A percentile compares a stretch with the other conserved stretches of the same genome.
These are phyloP conservation scores for Ocimum tenuiflorum DNA, from an alignment of 257 asterid species.

Conservation along the genomic window DNA sequence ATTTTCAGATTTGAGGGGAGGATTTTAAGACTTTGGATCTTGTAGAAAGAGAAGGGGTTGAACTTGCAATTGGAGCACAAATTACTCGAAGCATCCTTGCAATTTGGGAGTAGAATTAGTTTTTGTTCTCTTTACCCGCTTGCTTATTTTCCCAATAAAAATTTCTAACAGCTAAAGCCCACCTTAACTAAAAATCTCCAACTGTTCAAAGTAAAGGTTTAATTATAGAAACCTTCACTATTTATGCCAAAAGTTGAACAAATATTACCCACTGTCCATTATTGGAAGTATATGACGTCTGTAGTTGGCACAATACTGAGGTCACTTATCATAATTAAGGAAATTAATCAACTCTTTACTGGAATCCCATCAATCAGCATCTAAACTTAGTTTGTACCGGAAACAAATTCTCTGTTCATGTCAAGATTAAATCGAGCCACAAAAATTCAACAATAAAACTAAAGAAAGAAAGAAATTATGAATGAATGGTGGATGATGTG, in stretches of 20 bases:
- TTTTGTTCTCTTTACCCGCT: background rate
- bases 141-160: background rate
- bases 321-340: constrained; percentile 2
- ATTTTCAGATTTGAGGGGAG: background rate
- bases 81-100: background rate
- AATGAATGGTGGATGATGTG: too few relatives aligned
- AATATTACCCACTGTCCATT: too few relatives aligned
- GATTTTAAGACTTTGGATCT: background rate
- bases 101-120: background rate
- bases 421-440: too few relatives aligned
- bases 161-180: background rate
- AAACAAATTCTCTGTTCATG: too few relatives aligned
- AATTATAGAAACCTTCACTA: background rate
- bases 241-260: background rate
- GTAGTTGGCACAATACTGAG: constrained; percentile 14
- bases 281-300: too few relatives aligned
- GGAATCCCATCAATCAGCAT: constrained; percentile 1
- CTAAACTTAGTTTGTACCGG: background rate
- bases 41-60: background rate
- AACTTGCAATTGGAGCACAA: background rate
- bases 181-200: background rate
- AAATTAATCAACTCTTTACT: constrained; percentile 9
- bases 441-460: too few relatives aligned
- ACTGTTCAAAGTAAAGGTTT: background rate
- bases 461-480: too few relatives aligned